Conservation (phyloP, 495 filamentous ascomycete genomes). For the Delitschia confertaspora region DNA sequence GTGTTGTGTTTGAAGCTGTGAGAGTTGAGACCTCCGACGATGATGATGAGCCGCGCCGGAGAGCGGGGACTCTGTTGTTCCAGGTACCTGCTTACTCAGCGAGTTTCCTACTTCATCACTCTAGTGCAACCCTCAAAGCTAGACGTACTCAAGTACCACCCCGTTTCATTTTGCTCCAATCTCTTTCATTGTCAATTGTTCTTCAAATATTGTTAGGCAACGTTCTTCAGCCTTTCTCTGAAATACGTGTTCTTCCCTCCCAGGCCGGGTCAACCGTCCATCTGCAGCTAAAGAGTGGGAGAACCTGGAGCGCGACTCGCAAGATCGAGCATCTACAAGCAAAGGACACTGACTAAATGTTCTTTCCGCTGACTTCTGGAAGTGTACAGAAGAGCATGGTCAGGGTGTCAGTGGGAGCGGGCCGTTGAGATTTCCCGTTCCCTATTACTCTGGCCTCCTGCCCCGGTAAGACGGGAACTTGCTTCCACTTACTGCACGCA, state of each 20-base stretch:
- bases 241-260: no score
- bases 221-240: conserved; percentile 5
- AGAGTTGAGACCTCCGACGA: background rate
- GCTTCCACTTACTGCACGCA: no score
- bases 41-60: no score
- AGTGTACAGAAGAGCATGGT: background rate
- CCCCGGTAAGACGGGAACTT: background rate
- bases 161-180: background rate
- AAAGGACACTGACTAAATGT: no score
- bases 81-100: no score
- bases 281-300: no score
- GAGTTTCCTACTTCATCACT: no score
- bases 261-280: no score
- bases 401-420: background rate
- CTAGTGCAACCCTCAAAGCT: background rate
- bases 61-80: no score
- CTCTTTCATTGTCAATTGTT: background rate
- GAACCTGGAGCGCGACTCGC: no score
- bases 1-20: background rate
- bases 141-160: background rate
- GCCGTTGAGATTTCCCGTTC: background rate
- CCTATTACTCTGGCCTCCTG: background rate
- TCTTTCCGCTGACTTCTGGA: no score
- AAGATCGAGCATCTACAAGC: no score
- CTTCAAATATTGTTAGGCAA: conserved; percentile 8